Conservation (phyloP, 257 asterid genomes). For the Solanum pennellii region DNA sequence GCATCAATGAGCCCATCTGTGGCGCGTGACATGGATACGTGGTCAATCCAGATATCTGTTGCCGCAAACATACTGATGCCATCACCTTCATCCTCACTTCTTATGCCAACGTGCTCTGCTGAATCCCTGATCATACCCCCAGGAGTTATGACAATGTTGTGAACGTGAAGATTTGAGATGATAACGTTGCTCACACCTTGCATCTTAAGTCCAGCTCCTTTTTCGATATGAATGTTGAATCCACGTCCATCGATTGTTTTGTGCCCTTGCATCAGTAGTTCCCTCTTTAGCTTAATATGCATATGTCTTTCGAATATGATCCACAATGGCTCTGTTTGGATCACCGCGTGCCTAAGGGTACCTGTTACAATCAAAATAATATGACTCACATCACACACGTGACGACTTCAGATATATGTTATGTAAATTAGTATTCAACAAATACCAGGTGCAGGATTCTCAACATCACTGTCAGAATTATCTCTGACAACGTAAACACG, state of each 20-base stretch:
- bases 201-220: slow-evolving; percentile 23
- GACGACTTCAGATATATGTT: no score
- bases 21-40: slow-evolving; percentile 25
- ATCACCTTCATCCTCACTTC: slow-evolving; percentile 19
- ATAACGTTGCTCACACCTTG: slow-evolving; percentile 17
- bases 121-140: slow-evolving; percentile 17
- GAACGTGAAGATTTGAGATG: slow-evolving; percentile 14
- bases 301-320: slow-evolving; percentile 8
- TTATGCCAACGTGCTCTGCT: slow-evolving; percentile 6
- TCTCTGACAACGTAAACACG: slow-evolving; percentile 7
- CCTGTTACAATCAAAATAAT: background rate
- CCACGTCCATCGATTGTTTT: slow-evolving; percentile 30
- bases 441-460: background rate
- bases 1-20: slow-evolving; percentile 19
- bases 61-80: slow-evolving; percentile 11
- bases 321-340: slow-evolving; percentile 27
- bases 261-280: slow-evolving; percentile 5
- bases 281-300: slow-evolving; percentile 12
- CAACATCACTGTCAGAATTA: slow-evolving; percentile 1
- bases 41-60: slow-evolving; percentile 51
- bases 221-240: slow-evolving; percentile 2
- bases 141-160: background rate
- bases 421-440: background rate
- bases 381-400: background rate
- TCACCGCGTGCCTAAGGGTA: slow-evolving; percentile 27